Percentiles rank a stretch among this genome's conserved stretches.
Evolutionary conservation across 495 filamentous ascomycete species (phyloP).

Genomic region (Hypoxylon perforatum): DNA sequence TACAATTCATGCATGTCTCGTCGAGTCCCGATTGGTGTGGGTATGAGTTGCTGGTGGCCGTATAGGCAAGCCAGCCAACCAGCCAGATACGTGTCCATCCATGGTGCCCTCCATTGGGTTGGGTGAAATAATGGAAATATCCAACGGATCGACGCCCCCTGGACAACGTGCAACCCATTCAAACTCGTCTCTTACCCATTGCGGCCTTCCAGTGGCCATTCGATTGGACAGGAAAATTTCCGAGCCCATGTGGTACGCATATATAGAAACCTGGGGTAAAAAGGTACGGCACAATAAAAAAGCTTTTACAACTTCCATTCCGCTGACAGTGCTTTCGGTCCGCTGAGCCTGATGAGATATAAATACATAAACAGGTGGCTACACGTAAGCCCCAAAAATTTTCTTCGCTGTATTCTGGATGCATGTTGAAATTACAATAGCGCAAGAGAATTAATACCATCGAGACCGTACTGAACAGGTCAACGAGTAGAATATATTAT

Average conservation of each 20-base stretch:
- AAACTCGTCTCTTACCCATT: conserved; percentile 22
- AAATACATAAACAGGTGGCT: conserved; percentile 5
- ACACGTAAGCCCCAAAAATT: conserved; percentile 8
- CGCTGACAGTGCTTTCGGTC: conserved; percentile 25
- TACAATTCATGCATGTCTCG: not conserved
- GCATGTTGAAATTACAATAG: conserved; percentile 19
- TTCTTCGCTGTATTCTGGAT: not conserved
- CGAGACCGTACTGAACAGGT: not conserved
- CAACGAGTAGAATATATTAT: conserved; percentile 35
- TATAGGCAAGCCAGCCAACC: conserved; percentile 18
- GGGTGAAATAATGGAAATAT: conserved; percentile 33
- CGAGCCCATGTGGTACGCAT: conserved; percentile 28
- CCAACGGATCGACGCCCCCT: conserved; percentile 30
- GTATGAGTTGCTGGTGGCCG: not conserved
- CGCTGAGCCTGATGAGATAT: conserved; percentile 32
- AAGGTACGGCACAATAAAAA: not conserved
- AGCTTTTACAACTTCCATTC: not conserved
- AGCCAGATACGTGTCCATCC: conserved; percentile 8
- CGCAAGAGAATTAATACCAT: conserved; percentile 17
- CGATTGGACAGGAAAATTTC: conserved; percentile 36
- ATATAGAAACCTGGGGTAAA: conserved; percentile 38
- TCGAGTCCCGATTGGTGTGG: conserved; percentile 23
- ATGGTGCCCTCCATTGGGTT: conserved; percentile 29
- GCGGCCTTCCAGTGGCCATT: conserved; percentile 18
- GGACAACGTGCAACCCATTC: conserved; percentile 29